phyloP scores from a whole-genome alignment of 1,139 yeast genomes.

The Yamadazyma oceani region DNA sequence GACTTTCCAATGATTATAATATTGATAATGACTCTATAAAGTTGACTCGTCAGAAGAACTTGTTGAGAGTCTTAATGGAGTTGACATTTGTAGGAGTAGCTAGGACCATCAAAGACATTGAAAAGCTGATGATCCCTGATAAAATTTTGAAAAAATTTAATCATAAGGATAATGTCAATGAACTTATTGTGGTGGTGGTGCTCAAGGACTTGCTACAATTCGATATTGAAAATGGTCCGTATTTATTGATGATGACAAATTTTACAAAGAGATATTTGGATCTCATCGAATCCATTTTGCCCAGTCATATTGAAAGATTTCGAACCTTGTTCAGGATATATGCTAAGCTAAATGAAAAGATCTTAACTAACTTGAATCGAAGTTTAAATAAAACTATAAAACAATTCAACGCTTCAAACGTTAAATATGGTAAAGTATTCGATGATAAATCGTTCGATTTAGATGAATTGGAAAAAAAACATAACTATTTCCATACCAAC shows the following conservation, averaged over 20 bases:
- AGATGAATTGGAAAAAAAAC: constrained; percentile 35
- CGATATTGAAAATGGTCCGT: constrained; percentile 47
- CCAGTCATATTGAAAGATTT: constrained; percentile 16
- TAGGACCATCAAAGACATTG: constrained; percentile 37
- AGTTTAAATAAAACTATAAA: constrained; percentile 34
- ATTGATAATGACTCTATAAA: constrained; percentile 48
- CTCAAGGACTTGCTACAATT: constrained; percentile 56
- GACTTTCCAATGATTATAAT: constrained; percentile 38
- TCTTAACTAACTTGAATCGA: constrained; percentile 35
- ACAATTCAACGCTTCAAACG: constrained; percentile 53
- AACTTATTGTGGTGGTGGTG: constrained; percentile 47
- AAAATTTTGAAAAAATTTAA: constrained; percentile 18
- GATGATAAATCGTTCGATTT: constrained; percentile 52
- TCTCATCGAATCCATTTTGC: constrained; percentile 10
- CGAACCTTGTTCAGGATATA: constrained; percentile 46
- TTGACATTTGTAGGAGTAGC: constrained; percentile 63
- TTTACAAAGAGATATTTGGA: constrained; percentile 51
- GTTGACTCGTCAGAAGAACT: constrained; percentile 37
- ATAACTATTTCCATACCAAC: constrained; percentile 47
- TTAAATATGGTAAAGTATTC: constrained; percentile 63
- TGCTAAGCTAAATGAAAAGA: constrained; percentile 43
- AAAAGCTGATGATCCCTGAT: constrained; percentile 26
- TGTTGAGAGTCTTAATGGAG: constrained; percentile 60
- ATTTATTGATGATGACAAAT: constrained; percentile 47
- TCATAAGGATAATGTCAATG: constrained; percentile 20